phyloP scores from a whole-genome alignment of 148 eudicot species.

The Polygonum maritimum region DNA sequence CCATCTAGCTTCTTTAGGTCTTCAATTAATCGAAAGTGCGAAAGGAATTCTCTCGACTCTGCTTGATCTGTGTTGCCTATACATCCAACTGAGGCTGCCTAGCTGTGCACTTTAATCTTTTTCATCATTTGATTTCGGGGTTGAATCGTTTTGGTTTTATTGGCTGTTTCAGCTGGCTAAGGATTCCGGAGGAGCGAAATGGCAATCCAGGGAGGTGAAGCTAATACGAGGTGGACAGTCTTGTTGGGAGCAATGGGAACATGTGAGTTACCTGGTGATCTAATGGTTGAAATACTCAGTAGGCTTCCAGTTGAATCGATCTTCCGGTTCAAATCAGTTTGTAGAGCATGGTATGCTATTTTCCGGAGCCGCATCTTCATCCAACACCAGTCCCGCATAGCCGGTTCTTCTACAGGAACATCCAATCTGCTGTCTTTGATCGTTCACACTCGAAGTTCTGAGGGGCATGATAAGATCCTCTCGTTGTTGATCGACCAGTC shows the following conservation, averaged over 20 bases:
- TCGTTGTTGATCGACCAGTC: not conserved
- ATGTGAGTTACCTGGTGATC: slow-evolving; percentile 17
- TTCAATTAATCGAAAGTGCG: not conserved
- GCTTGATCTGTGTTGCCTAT: not conserved
- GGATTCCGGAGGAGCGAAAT: not conserved
- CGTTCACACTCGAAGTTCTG: not conserved
- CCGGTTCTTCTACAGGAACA: not conserved
- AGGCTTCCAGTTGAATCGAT: slow-evolving; percentile 18
- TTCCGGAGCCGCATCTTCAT: slow-evolving; percentile 17
- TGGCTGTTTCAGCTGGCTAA: slow-evolving; percentile 5
- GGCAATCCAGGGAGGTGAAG: slow-evolving; percentile 1
- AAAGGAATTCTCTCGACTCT: not conserved
- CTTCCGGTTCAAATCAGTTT: slow-evolving; percentile 20
- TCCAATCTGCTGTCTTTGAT: slow-evolving; percentile 1
- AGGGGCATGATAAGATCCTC: not conserved
- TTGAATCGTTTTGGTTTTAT: not conserved
- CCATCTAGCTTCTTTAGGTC: not conserved
- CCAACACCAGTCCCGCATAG: slow-evolving; percentile 6
- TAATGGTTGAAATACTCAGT: slow-evolving; percentile 21
- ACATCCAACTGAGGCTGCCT: not conserved
- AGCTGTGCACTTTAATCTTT: not conserved
- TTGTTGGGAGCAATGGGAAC: slow-evolving; percentile 13
- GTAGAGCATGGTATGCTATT: slow-evolving; percentile 26
- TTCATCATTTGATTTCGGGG: not conserved
- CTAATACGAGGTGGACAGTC: not conserved